Conservation (phyloP, 345 rosid genomes). For the Streptanthus diversifolius region DNA sequence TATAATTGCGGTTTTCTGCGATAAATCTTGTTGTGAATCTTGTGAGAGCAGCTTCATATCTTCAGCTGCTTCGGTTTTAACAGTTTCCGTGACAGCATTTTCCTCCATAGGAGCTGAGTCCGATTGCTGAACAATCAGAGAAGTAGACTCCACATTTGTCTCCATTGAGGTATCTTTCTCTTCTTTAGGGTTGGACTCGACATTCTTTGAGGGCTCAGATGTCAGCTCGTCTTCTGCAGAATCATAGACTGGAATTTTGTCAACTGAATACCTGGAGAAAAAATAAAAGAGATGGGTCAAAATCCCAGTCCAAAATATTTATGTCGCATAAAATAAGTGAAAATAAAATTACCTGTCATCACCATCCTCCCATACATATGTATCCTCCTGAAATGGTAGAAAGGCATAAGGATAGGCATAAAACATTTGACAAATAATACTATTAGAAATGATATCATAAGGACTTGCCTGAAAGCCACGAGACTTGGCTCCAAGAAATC, state of each 20-base stretch:
- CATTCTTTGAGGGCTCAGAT: constrained; percentile 47
- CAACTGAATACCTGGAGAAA: constrained; percentile 74
- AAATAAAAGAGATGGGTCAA: background rate
- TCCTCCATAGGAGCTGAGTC: constrained; percentile 44
- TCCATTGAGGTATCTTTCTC: constrained; percentile 35
- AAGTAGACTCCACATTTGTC: constrained; percentile 41
- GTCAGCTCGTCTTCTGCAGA: constrained; percentile 93
- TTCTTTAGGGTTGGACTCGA: constrained; percentile 30
- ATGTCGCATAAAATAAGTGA: background rate
- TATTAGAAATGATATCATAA: background rate
- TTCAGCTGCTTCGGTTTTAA: constrained; percentile 47
- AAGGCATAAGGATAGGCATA: background rate
- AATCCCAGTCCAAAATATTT: background rate
- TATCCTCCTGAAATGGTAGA: constrained; percentile 63
- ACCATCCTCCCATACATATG: constrained; percentile 93
- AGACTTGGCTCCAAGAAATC: constrained; percentile 96
- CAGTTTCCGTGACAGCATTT: constrained; percentile 30
- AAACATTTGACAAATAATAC: background rate
- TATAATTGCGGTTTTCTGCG: constrained; percentile 55
- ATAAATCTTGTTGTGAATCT: constrained; percentile 43
- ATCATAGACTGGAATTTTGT: constrained; percentile 85
- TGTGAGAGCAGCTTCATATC: constrained; percentile 39
- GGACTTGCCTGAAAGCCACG: constrained; percentile 87
- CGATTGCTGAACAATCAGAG: constrained; percentile 37
- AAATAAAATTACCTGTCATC: constrained; percentile 60